A percentile compares a stretch with the other conserved stretches of the same genome.
Conservation (phyloP, 441 rosid genomes). For the Gossypium schwendimanii region DNA sequence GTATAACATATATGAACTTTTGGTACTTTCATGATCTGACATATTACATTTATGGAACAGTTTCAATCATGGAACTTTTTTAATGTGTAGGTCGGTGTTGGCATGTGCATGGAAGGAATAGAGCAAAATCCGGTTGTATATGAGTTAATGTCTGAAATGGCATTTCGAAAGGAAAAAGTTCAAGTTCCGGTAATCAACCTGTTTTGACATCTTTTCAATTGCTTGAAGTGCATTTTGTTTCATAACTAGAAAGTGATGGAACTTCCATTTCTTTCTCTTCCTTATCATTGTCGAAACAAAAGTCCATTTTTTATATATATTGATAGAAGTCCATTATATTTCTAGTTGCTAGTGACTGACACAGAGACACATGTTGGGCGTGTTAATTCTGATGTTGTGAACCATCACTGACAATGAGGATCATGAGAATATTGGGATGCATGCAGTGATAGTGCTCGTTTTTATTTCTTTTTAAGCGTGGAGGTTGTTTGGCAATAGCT, state of each 20-base stretch:
- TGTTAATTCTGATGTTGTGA: background rate
- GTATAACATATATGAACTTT: background rate
- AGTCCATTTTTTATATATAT: background rate
- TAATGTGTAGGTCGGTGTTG: conserved; percentile 75
- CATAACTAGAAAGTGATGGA: background rate
- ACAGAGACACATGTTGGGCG: background rate
- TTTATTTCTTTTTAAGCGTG: background rate
- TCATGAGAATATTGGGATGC: background rate
- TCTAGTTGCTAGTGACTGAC: background rate
- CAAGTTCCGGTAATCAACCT: conserved; percentile 46
- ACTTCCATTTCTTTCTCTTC: background rate
- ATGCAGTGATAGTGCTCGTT: background rate
- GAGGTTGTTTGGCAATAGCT: background rate
- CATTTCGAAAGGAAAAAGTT: conserved; percentile 72
- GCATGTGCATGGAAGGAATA: conserved; percentile 97
- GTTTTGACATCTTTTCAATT: conserved; percentile 8
- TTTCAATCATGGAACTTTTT: conserved; percentile 2
- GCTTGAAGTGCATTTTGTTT: conserved; percentile 1
- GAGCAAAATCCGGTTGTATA: conserved; percentile 94
- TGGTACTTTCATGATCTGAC: conserved; percentile 4
- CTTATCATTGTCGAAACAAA: background rate
- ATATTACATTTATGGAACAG: background rate
- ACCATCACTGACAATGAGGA: background rate
- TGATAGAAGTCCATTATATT: background rate
- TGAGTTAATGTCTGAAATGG: conserved; percentile 94